Evolutionary conservation across 768 basidiomycete genomes (phyloP), one percentile per base, ranked within the genome.

Genomic region (Macrolepiota dolichaula): DNA sequence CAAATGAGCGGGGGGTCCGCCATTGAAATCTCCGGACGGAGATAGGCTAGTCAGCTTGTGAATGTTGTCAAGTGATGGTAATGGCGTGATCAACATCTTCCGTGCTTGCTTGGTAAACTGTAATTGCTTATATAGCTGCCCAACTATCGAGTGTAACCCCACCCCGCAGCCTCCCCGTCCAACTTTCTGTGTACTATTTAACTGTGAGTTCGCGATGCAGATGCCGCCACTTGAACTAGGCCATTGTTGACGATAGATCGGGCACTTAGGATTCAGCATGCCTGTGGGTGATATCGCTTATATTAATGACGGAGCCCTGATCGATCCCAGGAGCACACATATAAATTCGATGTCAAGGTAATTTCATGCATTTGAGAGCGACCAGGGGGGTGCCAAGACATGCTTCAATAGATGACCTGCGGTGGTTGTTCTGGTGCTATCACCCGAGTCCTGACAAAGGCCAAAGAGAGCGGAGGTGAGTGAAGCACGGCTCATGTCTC

Each of bases 281-380:
- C 38, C 53, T 50, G 59, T 54, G 50, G 47, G 59, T 52, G 40
- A 19, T 24, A 50, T 38, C 9, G 32, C 17, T 42, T 15, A 13
- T 12, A 12, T 24, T 42, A 36, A 37, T 13, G 42, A 32, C 36
- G 4, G 19, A 19, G 12, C 35, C 10, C 52, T 62, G 62, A 66
- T 17, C 17, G 35, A 25, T 46, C 37, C 59, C 64, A 61, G 65
- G 58, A 71, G 59, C 77, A 81, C 63, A 85, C 81, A 59, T 94
- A 94, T 77, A 81, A 87, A 72, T 94, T 92, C 70, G 81, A 92
- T 67, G 92, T 94, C 74, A 92, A 92, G 86, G 92, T 90, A 64
- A 19, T 68, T 40, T n/a, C 25, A 15, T 35, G 19, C 32, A 11
- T 38, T 27, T 19, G n/a, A 36, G 11, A 35, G 37, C 42, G 49